Base-by-base conservation (phyloP, 768 basidiomycete genomes). In the Lentinula guzmanii region DNA sequence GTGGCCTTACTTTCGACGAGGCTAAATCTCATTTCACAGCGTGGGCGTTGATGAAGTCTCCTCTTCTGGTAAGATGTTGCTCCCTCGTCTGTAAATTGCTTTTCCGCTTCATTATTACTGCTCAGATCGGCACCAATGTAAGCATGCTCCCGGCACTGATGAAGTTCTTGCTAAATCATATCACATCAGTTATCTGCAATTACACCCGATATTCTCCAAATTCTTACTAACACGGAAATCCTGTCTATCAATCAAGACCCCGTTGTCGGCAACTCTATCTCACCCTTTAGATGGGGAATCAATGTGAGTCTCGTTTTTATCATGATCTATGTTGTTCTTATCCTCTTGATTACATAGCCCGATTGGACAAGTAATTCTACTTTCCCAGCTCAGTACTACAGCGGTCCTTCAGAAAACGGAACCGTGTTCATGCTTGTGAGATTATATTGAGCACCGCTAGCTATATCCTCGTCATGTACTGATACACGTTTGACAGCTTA, bases 221-320 rank as follows among this genome's bases (percentile, higher is more conserved):
- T 89, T 63, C 74, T 88, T 43, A 85, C 73, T 62, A 89, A 88
- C 70, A 75, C 66, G 41, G 87, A 89, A 67, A 82, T 89, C 39
- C 73, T 89, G 11, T 86, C 84, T 5, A 86, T 89, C 63, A 85
- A 86, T 69, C 87, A 89, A 66, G 87, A 89, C 65, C 77, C 84
- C 0, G 82, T 82, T 2, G 73, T 83, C 21, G 87, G 86, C 4
- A 80, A 79, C 16, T 80, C 80, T 60, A 79, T 88, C 58, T 81
- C 85, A 11, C 87, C 87, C 2, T 89, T 89, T 77, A 74, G 84
- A 62, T 87, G 86, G 85, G 86, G 86, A 5, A 72, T 85, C 65
- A 86, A 86, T 67, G 85, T 86, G 60, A 52, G 80, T 70, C 8
- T 5, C 5, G 28, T 4, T 3, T 3, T 4, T 0, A 28, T 28